These are phyloP conservation scores for Carex cristatella DNA, from an alignment of 176 grass and related monocot species.

Conservation along the genomic window DNA sequence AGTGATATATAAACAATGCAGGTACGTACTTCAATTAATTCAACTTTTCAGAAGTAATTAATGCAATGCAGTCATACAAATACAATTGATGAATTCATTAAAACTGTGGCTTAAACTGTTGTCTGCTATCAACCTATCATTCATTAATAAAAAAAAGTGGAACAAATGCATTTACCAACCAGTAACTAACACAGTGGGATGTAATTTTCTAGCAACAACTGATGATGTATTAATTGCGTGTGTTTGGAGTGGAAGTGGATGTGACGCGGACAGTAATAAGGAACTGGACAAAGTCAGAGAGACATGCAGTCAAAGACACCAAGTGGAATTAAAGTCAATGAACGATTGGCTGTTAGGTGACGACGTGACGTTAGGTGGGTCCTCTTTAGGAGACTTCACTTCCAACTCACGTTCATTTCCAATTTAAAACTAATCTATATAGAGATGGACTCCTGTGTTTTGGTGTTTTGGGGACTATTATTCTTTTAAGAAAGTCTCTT, in stretches of 20 bases:
- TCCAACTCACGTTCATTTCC: too few relatives aligned
- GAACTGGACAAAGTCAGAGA: background rate
- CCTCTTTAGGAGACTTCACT: too few relatives aligned
- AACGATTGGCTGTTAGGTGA: background rate
- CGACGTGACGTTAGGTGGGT: background rate
- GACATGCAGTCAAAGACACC: background rate
- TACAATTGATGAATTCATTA: slow-evolving; percentile 3
- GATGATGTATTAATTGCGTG: background rate
- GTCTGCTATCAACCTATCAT: slow-evolving; percentile 2
- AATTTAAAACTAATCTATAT: too few relatives aligned
- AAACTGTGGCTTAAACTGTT: background rate
- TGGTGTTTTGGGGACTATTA: too few relatives aligned
- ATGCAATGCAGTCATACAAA: background rate
- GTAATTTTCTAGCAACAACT: background rate
- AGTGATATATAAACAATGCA: background rate
- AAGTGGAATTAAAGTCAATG: background rate
- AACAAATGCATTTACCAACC: background rate
- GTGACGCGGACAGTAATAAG: background rate
- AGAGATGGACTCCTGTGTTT: too few relatives aligned
- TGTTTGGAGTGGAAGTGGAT: background rate
- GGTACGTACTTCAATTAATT: background rate
- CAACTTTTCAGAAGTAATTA: background rate
- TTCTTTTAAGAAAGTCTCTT: too few relatives aligned
- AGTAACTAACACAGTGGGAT: background rate
- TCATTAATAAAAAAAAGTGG: background rate